Evolutionary conservation across 805 yeast genomes (phyloP).

Genomic region (Suhomyces vadensis): DNA sequence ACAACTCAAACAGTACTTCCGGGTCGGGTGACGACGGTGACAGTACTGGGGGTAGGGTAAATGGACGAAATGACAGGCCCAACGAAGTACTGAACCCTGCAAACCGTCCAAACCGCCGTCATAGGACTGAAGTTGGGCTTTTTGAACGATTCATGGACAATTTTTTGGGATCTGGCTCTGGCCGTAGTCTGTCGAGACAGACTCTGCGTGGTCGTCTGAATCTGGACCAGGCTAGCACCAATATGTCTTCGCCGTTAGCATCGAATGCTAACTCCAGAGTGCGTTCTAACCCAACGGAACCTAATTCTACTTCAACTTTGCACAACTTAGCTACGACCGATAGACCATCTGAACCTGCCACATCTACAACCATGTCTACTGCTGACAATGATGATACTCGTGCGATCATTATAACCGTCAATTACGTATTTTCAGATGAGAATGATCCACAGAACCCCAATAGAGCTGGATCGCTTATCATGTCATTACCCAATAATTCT

Average conservation of each 20-base stretch:
- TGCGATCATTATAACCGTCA: conserved; percentile 45
- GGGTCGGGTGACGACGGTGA: not conserved
- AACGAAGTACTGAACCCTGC: not conserved
- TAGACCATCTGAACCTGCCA: not conserved
- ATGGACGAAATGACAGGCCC: not conserved
- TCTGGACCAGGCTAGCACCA: not conserved
- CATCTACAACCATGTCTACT: not conserved
- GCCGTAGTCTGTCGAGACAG: not conserved
- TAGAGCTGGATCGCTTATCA: conserved; percentile 57
- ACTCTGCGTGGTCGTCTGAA: not conserved
- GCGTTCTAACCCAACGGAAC: not conserved
- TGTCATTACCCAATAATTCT: conserved; percentile 68
- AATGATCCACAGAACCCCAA: conserved; percentile 38
- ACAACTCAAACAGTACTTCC: not conserved
- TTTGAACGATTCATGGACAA: conserved; percentile 28
- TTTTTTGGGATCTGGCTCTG: conserved; percentile 16
- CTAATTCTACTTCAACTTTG: conserved; percentile 6
- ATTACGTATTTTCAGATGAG: conserved; percentile 44
- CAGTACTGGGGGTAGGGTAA: not conserved
- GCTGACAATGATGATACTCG: conserved; percentile 22
- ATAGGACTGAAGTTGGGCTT: conserved; percentile 15
- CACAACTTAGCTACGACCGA: not conserved
- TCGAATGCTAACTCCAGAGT: not conserved
- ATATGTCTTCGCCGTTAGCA: not conserved
- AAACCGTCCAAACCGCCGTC: conserved; percentile 4